phyloP scores from a whole-genome alignment of 768 basidiomycete genomes.

The Leccinum longicurvipes region DNA sequence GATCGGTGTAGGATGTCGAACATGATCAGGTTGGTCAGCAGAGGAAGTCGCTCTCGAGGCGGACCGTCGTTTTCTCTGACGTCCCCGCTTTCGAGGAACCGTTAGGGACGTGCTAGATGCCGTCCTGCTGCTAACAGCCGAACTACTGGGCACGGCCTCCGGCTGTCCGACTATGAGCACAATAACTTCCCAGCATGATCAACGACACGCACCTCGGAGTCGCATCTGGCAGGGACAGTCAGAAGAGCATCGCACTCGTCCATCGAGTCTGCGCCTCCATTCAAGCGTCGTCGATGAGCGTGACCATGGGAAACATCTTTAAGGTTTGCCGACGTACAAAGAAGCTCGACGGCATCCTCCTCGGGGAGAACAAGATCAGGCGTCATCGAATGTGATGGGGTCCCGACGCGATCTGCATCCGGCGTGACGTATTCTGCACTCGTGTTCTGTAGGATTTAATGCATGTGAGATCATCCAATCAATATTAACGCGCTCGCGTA shows the following conservation, averaged over 20 bases:
- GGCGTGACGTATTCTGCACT: neutral
- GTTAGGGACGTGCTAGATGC: conserved; percentile 15
- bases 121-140: conserved; percentile 12
- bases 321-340: neutral
- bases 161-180: conserved; percentile 11
- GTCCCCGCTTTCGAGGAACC: neutral
- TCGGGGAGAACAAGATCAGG: conserved; percentile 21
- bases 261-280: conserved; percentile 7
- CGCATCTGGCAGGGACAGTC: neutral
- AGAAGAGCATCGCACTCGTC: conserved; percentile 19
- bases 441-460: conserved; percentile 2
- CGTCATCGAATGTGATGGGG: neutral
- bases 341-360: neutral
- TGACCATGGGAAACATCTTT: neutral
- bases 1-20: neutral
- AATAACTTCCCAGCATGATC: neutral
- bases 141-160: neutral
- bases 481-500: neutral
- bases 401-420: neutral
- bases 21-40: neutral
- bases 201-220: conserved; percentile 9
- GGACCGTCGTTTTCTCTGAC: neutral
- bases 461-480: neutral
- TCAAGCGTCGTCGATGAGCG: neutral
- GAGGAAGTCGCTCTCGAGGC: neutral